Evolutionary conservation across 2,329 filamentous ascomycete species (phyloP).

Genomic region (Phialophora expanda): DNA sequence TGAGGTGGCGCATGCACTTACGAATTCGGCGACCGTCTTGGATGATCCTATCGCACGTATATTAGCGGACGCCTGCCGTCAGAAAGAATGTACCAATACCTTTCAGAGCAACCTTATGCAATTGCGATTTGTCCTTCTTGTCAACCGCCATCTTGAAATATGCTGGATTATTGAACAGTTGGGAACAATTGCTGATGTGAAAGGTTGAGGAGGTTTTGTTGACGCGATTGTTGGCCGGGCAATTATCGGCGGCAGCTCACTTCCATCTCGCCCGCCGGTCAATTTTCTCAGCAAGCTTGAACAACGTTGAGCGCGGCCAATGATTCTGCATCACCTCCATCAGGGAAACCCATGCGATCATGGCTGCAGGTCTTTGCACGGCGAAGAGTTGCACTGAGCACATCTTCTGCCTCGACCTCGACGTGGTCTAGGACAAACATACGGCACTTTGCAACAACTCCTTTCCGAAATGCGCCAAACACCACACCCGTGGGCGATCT

Average conservation of each 20-base stretch:
- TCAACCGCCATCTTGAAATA: slow-evolving; percentile 40
- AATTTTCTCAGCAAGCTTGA: slow-evolving; percentile 3
- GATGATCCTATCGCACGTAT: slow-evolving; percentile 62
- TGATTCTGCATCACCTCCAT: slow-evolving; percentile 14
- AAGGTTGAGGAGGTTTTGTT: slow-evolving; percentile 19
- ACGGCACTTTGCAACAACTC: slow-evolving; percentile 43
- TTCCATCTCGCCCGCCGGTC: not conserved
- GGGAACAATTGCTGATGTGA: not conserved
- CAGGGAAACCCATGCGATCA: slow-evolving; percentile 37
- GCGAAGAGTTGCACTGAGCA: slow-evolving; percentile 37
- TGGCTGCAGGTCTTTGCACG: slow-evolving; percentile 40
- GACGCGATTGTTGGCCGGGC: slow-evolving; percentile 29
- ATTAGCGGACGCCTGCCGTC: slow-evolving; percentile 19
- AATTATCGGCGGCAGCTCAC: slow-evolving; percentile 16
- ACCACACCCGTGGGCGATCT: slow-evolving; percentile 54
- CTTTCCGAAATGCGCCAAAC: slow-evolving; percentile 40
- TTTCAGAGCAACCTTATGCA: slow-evolving; percentile 85
- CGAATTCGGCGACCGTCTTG: slow-evolving; percentile 93
- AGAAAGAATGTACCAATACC: slow-evolving; percentile 40
- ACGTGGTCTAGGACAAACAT: slow-evolving; percentile 26
- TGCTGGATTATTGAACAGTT: slow-evolving; percentile 14
- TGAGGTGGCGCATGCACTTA: slow-evolving; percentile 55
- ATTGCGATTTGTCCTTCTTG: slow-evolving; percentile 75
- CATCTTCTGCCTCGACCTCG: slow-evolving; percentile 28
- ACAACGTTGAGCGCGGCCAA: slow-evolving; percentile 1